Percentiles rank a stretch among this genome's conserved stretches.
Evolutionary conservation across 1,284 basidiomycete species (phyloP).

Genomic region (Coniophora puteana): DNA sequence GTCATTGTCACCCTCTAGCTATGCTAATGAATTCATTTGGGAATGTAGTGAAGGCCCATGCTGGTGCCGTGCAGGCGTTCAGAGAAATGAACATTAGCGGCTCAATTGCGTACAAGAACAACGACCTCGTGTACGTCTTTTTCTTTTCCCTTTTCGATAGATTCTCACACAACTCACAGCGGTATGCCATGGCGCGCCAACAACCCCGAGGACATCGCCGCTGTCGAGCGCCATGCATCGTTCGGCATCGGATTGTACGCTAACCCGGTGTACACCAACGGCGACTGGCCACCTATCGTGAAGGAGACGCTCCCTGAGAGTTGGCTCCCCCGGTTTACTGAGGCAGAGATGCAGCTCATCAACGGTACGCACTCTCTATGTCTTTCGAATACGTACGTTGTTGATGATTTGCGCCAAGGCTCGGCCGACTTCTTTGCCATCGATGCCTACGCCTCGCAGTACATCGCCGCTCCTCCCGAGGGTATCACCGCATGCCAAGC

Average conservation of each 20-base stretch:
- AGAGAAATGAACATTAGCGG: slow-evolving; percentile 41
- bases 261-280: slow-evolving; percentile 40
- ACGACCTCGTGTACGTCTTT: slow-evolving; percentile 38
- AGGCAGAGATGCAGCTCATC: slow-evolving; percentile 36
- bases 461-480: slow-evolving; percentile 34
- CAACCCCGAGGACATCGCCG: slow-evolving; percentile 37
- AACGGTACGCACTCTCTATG: slow-evolving; percentile 23
- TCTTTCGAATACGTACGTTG: not conserved
- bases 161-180: slow-evolving; percentile 18
- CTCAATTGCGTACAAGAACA: slow-evolving; percentile 46
- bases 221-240: slow-evolving; percentile 42
- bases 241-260: slow-evolving; percentile 44
- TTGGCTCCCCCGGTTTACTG: slow-evolving; percentile 41
- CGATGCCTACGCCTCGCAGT: slow-evolving; percentile 40
- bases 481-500: slow-evolving; percentile 37
- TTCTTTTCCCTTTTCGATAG: not conserved
- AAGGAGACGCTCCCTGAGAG: slow-evolving; percentile 39
- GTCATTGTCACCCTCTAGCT: not conserved
- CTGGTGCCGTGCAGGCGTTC: slow-evolving; percentile 42
- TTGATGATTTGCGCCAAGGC: slow-evolving; percentile 21
- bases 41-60: slow-evolving; percentile 41
- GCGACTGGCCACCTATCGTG: slow-evolving; percentile 45
- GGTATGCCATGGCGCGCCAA: slow-evolving; percentile 43
- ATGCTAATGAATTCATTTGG: not conserved
- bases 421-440: slow-evolving; percentile 48